Percentiles rank a stretch among this genome's conserved stretches.
These are phyloP conservation scores for Taphrina flavorubra DNA, from an alignment of 1,139 yeast genomes.

Conservation along the genomic window DNA sequence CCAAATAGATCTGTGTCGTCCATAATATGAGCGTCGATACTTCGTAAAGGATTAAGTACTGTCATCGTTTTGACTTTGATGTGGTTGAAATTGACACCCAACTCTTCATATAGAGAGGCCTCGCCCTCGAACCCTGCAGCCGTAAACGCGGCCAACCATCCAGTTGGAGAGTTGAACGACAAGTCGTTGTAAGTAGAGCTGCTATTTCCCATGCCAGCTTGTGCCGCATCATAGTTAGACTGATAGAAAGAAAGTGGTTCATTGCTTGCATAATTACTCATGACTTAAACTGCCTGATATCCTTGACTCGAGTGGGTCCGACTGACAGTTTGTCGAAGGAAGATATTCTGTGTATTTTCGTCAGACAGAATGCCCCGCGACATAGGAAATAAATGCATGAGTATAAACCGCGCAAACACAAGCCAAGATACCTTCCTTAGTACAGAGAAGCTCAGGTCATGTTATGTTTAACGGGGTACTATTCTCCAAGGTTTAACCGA, in stretches of 20 bases:
- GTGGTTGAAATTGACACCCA: constrained; percentile 90
- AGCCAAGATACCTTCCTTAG: no score
- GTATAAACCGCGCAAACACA: no score
- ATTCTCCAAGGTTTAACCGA: neutral
- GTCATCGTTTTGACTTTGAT: constrained; percentile 84
- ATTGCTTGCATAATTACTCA: constrained; percentile 11
- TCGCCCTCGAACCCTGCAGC: constrained; percentile 94
- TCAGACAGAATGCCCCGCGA: no score
- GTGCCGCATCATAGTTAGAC: constrained; percentile 17
- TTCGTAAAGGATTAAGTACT: constrained; percentile 74
- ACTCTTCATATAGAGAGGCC: constrained; percentile 87
- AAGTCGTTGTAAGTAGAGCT: constrained; percentile 19
- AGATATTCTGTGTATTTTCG: no score
- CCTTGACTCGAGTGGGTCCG: no score
- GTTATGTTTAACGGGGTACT: neutral
- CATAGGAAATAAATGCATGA: no score
- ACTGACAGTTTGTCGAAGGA: no score
- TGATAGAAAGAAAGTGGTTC: constrained; percentile 39
- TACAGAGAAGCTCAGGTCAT: neutral
- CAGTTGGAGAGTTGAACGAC: constrained; percentile 50
- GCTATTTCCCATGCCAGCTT: neutral
- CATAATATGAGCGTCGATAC: constrained; percentile 73
- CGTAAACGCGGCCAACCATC: constrained; percentile 89
- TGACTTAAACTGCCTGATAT: neutral
- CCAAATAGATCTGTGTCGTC: constrained; percentile 95